Evolutionary conservation across 768 basidiomycete species (phyloP).

Genomic region (Phylloporus sp.): DNA sequence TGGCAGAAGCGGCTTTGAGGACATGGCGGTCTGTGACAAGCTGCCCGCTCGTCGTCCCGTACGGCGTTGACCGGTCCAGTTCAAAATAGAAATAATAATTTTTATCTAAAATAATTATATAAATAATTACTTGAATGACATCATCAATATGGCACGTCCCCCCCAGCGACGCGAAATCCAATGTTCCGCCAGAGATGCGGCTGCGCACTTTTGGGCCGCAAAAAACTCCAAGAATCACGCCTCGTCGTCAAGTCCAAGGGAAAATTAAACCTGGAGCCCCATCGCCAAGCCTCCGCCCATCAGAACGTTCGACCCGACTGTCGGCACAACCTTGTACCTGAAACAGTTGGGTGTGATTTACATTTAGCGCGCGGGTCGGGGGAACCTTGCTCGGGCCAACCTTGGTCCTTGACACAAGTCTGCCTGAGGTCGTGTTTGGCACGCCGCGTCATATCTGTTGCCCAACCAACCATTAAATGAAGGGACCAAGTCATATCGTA

Average conservation of each 20-base stretch:
- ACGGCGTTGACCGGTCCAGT: slow-evolving; percentile 3
- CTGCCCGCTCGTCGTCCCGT: slow-evolving; percentile 13
- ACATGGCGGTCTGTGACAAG: slow-evolving; percentile 17
- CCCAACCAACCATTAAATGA: slow-evolving; percentile 4
- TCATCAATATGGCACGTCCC: background rate
- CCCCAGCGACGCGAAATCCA: background rate
- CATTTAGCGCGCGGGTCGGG: slow-evolving; percentile 14
- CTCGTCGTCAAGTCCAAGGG: slow-evolving; percentile 1
- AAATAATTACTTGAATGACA: slow-evolving; percentile 7
- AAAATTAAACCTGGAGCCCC: slow-evolving; percentile 5
- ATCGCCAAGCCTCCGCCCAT: slow-evolving; percentile 5
- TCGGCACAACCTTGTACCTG: slow-evolving; percentile 7
- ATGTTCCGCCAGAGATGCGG: background rate
- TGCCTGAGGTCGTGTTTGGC: too few relatives aligned
- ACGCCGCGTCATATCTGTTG: slow-evolving; percentile 2
- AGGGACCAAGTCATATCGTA: slow-evolving; percentile 6
- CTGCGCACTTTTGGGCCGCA: too few relatives aligned
- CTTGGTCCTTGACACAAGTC: too few relatives aligned
- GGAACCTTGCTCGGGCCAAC: too few relatives aligned
- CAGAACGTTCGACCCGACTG: background rate
- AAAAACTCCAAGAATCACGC: too few relatives aligned
- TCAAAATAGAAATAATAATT: slow-evolving; percentile 9
- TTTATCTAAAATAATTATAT: slow-evolving; percentile 4
- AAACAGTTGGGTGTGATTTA: slow-evolving; percentile 17
- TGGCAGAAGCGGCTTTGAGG: slow-evolving; percentile 30